A percentile compares a stretch with the other conserved stretches of the same genome.
phyloP scores from a whole-genome alignment of 192 early-diverging fungal genomes.

The Diversispora eburnea region DNA sequence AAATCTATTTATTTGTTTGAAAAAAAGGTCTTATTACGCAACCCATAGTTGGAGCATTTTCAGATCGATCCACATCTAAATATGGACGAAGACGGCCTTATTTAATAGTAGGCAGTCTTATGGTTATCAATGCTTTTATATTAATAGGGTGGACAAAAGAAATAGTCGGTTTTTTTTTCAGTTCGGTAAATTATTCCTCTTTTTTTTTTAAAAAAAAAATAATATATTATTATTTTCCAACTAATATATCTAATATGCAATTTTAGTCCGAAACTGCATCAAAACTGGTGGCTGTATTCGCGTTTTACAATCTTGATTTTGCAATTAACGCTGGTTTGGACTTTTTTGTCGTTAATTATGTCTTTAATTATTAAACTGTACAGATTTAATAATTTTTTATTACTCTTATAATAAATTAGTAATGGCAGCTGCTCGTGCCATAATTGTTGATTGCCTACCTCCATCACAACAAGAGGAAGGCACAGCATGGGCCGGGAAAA shows the following conservation, averaged over 20 bases:
- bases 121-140: conserved; percentile 59
- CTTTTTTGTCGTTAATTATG: neutral
- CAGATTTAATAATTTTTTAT: neutral
- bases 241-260: neutral
- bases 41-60: conserved; percentile 79
- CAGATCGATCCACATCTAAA: conserved; percentile 69
- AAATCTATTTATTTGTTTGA: neutral
- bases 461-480: conserved; percentile 78
- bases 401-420: neutral
- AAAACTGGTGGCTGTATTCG: conserved; percentile 67
- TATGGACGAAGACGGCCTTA: conserved; percentile 84
- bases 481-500: conserved; percentile 83
- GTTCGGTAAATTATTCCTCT: conserved; percentile 23
- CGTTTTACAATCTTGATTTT: conserved; percentile 92
- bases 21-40: conserved; percentile 65
- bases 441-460: conserved; percentile 83
- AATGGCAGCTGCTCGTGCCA: conserved; percentile 69
- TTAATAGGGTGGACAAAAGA: conserved; percentile 80
- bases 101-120: conserved; percentile 67
- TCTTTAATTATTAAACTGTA: neutral
- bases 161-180: conserved; percentile 41
- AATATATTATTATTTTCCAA: neutral
- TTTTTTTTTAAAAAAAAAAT: neutral
- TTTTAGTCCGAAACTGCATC: conserved; percentile 24
- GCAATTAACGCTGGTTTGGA: conserved; percentile 74